Percentiles rank a stretch among this genome's conserved stretches.
Evolutionary conservation across 2,329 filamentous ascomycete genomes (phyloP).

Genomic region (Metarhizium album): DNA sequence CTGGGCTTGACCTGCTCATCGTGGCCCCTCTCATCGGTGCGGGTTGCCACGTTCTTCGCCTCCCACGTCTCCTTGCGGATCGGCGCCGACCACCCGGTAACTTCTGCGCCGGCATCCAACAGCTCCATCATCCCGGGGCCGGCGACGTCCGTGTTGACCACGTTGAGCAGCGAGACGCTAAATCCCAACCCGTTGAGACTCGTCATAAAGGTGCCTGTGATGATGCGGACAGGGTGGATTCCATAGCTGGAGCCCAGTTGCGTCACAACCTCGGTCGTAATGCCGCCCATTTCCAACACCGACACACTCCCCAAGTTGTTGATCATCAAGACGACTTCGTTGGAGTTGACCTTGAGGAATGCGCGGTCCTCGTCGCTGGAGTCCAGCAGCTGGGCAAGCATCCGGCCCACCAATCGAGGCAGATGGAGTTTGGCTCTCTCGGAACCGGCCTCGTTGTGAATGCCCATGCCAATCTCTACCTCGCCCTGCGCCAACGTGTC

Average conservation of each 20-base stretch:
- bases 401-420: conserved; percentile 46
- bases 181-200: conserved; percentile 68
- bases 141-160: conserved; percentile 46
- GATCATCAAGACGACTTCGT: conserved; percentile 57
- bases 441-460: conserved; percentile 59
- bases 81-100: conserved; percentile 58
- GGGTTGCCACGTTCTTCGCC: conserved; percentile 36
- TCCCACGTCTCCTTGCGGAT: conserved; percentile 55
- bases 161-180: conserved; percentile 59
- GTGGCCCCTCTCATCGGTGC: conserved; percentile 25
- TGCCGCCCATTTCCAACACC: conserved; percentile 60
- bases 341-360: conserved; percentile 52
- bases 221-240: conserved; percentile 52
- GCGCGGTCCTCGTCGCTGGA: conserved; percentile 56
- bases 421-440: conserved; percentile 40
- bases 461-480: conserved; percentile 65
- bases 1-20: conserved; percentile 29
- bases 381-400: conserved; percentile 62
- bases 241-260: conserved; percentile 48
- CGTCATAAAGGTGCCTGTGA: conserved; percentile 67
- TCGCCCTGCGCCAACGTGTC: conserved; percentile 39
- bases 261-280: conserved; percentile 55
- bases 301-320: conserved; percentile 71
- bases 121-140: conserved; percentile 56
- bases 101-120: conserved; percentile 59